Evolutionary conservation across 805 yeast species (phyloP).

Genomic region (Yamadazyma scolyti): DNA sequence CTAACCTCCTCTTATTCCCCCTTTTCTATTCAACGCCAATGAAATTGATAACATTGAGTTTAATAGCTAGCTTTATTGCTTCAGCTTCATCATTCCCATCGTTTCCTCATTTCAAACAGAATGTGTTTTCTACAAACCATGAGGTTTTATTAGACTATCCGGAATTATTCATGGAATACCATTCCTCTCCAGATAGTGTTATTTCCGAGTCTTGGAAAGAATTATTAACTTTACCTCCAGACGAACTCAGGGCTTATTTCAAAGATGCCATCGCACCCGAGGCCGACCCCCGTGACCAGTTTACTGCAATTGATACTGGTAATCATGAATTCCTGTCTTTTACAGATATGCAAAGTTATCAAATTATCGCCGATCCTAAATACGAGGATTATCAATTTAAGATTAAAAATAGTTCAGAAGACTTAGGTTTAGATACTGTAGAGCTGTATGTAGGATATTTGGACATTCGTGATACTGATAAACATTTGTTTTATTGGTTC

Average conservation of each 20-base stretch:
- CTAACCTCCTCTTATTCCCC: too few species aligned
- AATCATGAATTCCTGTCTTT: too few species aligned
- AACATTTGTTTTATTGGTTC: slow-evolving; percentile 30
- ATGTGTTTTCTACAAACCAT: slow-evolving; percentile 7
- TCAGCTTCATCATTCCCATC: too few species aligned
- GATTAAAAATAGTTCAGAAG: slow-evolving; percentile 38
- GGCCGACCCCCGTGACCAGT: too few species aligned
- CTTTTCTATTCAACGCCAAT: too few species aligned
- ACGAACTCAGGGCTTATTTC: slow-evolving; percentile 3
- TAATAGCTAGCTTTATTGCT: too few species aligned
- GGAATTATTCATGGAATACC: slow-evolving; percentile 7
- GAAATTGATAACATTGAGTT: too few species aligned
- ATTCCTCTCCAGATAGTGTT: slow-evolving; percentile 1
- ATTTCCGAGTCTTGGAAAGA: slow-evolving; percentile 2
- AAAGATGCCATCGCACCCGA: slow-evolving; percentile 1
- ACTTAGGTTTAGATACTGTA: slow-evolving; percentile 72
- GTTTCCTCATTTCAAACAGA: too few species aligned
- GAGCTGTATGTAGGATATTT: slow-evolving; percentile 80
- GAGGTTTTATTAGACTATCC: slow-evolving; percentile 9
- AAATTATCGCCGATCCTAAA: slow-evolving; percentile 4
- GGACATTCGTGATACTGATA: slow-evolving; percentile 69
- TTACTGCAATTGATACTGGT: too few species aligned
- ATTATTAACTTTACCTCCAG: slow-evolving; percentile 2
- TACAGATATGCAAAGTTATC: too few species aligned
- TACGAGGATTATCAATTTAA: slow-evolving; percentile 6